Evolutionary conservation across 129 eudicot species (phyloP).

Genomic region (Saussurea involucrata): DNA sequence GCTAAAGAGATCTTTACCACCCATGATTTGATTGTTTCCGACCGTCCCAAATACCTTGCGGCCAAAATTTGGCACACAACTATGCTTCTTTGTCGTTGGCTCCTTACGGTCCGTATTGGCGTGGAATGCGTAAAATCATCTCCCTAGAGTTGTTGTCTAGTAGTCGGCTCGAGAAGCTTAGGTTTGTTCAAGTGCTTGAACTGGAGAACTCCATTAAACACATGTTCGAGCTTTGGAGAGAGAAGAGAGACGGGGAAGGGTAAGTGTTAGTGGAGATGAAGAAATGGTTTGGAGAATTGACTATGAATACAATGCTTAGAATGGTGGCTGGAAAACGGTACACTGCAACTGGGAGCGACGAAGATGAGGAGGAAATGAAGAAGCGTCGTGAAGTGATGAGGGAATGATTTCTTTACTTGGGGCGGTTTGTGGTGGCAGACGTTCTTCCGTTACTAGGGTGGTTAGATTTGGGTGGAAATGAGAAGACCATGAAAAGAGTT

Average conservation of each 20-base stretch:
- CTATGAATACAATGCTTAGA: conserved; percentile 12
- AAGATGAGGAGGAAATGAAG: conserved; percentile 10
- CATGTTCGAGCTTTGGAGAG: conserved; percentile 8
- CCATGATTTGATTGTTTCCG: conserved; percentile 17
- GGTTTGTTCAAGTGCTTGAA: conserved; percentile 1
- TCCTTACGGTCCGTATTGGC: conserved; percentile 38
- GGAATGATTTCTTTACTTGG: conserved; percentile 14
- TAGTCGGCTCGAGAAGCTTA: conserved; percentile 15
- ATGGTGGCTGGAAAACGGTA: conserved; percentile 22
- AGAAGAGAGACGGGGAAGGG: background rate
- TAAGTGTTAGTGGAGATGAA: conserved; percentile 33
- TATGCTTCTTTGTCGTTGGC: conserved; percentile 5
- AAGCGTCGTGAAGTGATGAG: conserved; percentile 8
- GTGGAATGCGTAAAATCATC: conserved; percentile 23
- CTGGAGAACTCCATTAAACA: background rate
- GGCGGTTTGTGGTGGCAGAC: conserved; percentile 14
- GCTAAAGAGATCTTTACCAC: conserved; percentile 25
- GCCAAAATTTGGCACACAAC: conserved; percentile 21
- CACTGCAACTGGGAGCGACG: background rate
- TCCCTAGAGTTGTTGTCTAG: conserved; percentile 24
- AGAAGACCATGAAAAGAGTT: conserved; percentile 17
- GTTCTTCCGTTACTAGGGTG: conserved; percentile 29
- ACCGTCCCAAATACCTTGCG: conserved; percentile 14
- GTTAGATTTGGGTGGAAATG: conserved; percentile 27
- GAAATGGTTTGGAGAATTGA: conserved; percentile 28